These are phyloP conservation scores for Mytilinidion resinicola DNA, from an alignment of 495 filamentous ascomycete genomes.

Conservation along the genomic window DNA sequence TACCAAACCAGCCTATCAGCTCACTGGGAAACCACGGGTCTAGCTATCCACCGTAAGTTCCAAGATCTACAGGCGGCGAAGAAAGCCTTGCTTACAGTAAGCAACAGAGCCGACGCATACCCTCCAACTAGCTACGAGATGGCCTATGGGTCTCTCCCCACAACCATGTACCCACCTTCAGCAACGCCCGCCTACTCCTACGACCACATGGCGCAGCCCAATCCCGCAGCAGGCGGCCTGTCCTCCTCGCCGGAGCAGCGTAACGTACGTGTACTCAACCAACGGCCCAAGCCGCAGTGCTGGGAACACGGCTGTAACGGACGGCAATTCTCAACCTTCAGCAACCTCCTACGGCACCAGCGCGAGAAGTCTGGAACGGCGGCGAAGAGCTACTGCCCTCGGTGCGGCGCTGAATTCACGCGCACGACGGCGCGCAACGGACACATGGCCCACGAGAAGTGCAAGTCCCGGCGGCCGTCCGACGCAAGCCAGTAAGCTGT, in stretches of 20 bases:
- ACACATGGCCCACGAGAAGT: slow-evolving; percentile 83
- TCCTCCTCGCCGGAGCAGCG: slow-evolving; percentile 14
- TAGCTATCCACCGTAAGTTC: slow-evolving; percentile 26
- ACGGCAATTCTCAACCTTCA: slow-evolving; percentile 89
- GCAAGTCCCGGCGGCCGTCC: slow-evolving; percentile 55
- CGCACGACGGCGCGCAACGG: slow-evolving; percentile 86
- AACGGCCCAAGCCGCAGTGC: slow-evolving; percentile 81
- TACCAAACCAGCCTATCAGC: slow-evolving; percentile 10
- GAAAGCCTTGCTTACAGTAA: neutral
- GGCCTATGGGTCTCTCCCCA: slow-evolving; percentile 15
- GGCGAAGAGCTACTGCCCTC: slow-evolving; percentile 75
- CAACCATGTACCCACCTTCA: slow-evolving; percentile 21
- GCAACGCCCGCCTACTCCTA: slow-evolving; percentile 15
- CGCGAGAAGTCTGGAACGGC: slow-evolving; percentile 90
- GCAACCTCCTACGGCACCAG: slow-evolving; percentile 86
- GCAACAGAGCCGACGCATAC: slow-evolving; percentile 15
- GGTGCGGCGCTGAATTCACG: slow-evolving; percentile 87
- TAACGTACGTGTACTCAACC: slow-evolving; percentile 59
- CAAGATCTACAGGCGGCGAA: neutral
- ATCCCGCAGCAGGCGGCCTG: slow-evolving; percentile 12
- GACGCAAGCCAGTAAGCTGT: slow-evolving; percentile 25
- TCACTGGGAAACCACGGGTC: slow-evolving; percentile 19
- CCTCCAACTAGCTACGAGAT: slow-evolving; percentile 22
- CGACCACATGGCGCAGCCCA: slow-evolving; percentile 8
- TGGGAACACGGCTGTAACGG: slow-evolving; percentile 96